Conservation (phyloP, 257 asterid genomes). For the Gardenia jasminoides region DNA sequence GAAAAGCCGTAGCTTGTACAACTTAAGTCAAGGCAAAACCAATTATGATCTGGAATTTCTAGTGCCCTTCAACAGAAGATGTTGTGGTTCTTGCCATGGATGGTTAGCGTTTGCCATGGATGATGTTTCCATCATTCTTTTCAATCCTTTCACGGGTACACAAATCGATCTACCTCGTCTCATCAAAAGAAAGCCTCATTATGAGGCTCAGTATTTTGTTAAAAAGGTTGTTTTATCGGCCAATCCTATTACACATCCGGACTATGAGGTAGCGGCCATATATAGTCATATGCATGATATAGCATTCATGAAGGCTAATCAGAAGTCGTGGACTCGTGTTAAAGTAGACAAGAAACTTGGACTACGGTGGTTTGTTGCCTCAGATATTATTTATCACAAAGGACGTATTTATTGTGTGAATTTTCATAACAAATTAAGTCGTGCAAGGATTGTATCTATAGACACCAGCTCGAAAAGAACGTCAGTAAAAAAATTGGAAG, state of each 20-base stretch:
- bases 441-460: background rate
- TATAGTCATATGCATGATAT: background rate
- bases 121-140: background rate
- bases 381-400: background rate
- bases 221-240: background rate
- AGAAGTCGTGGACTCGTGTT: too few species aligned
- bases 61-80: background rate
- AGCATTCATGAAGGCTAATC: background rate
- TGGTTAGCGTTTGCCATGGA: slow-evolving; percentile 3
- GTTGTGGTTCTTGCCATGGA: background rate
- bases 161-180: background rate
- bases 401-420: background rate
- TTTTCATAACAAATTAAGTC: background rate
- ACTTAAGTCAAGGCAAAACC: background rate
- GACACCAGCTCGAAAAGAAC: too few species aligned
- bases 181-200: background rate
- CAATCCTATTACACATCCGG: background rate
- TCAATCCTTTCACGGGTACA: background rate
- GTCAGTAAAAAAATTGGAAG: background rate
- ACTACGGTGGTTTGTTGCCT: too few species aligned
- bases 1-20: background rate
- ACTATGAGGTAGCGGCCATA: background rate
- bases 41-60: background rate
- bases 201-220: background rate
- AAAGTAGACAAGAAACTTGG: too few species aligned